These are phyloP conservation scores for Hyaloperonospora arabidopsidis DNA, from an alignment of 352 stramenopile genomes.

Conservation along the genomic window DNA sequence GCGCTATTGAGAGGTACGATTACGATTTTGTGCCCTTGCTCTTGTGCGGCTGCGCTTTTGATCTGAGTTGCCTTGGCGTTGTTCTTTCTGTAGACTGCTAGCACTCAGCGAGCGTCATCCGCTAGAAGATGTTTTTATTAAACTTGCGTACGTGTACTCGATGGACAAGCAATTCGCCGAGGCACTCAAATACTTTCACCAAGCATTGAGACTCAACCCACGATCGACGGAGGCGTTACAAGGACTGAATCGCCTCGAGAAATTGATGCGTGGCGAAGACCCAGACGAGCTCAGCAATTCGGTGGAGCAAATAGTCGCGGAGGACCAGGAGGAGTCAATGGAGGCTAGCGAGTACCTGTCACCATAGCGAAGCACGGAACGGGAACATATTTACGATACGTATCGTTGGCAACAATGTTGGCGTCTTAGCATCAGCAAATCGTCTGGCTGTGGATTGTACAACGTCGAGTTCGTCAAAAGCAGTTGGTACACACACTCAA, in stretches of 20 bases:
- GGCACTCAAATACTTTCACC: conserved; percentile 63
- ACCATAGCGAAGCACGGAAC: conserved; percentile 11
- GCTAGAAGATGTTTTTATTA: conserved; percentile 63
- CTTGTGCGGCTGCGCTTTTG: neutral
- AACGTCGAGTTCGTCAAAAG: too few species aligned
- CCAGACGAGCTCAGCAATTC: conserved; percentile 57
- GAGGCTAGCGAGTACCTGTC: conserved; percentile 44
- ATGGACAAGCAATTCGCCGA: conserved; percentile 62
- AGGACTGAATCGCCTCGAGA: conserved; percentile 66
- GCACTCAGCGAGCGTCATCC: conserved; percentile 39
- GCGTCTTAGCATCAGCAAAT: neutral
- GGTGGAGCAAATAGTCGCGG: conserved; percentile 50
- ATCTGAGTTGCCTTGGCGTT: conserved; percentile 2
- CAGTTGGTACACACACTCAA: neutral
- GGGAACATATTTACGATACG: neutral
- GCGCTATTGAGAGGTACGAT: conserved; percentile 54
- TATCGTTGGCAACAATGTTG: neutral
- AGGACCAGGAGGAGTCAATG: conserved; percentile 50
- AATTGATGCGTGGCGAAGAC: conserved; percentile 71
- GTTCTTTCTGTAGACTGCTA: conserved; percentile 26
- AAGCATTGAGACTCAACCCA: conserved; percentile 53
- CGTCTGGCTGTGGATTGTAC: too few species aligned
- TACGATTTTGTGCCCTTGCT: neutral
- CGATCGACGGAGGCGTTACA: conserved; percentile 39
- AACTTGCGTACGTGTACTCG: conserved; percentile 66